Conservation (phyloP, 768 basidiomycete species). For the Termitomyces sp. region DNA sequence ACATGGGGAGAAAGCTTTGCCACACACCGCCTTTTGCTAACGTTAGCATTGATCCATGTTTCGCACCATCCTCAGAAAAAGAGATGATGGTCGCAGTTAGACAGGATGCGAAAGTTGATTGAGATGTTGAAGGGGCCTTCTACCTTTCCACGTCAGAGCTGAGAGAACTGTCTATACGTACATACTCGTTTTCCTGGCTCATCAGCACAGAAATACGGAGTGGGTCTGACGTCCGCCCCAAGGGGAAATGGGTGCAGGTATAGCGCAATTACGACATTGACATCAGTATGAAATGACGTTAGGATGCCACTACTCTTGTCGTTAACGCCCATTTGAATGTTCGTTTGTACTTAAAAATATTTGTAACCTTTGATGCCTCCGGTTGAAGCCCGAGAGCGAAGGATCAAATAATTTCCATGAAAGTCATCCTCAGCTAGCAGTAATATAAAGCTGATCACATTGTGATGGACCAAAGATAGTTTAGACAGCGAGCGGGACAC, state of each 20-base stretch:
- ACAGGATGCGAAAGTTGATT: not conserved
- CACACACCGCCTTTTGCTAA: not conserved
- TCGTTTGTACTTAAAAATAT: too few species aligned
- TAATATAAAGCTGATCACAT: conserved; percentile 2
- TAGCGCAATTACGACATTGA: not conserved
- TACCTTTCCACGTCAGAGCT: not conserved
- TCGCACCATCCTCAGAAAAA: not conserved
- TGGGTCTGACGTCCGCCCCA: not conserved
- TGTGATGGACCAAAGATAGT: conserved; percentile 2
- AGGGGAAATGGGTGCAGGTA: not conserved
- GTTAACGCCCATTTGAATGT: not conserved
- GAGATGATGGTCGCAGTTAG: not conserved
- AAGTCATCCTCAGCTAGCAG: not conserved
- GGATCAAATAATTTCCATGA: conserved; percentile 6
- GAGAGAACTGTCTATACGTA: too few species aligned
- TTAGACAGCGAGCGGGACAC: conserved; percentile 1
- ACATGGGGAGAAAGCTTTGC: not conserved
- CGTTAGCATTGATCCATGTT: not conserved
- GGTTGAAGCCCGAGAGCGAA: not conserved
- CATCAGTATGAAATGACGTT: not conserved
- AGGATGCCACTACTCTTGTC: not conserved
- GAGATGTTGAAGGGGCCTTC: not conserved
- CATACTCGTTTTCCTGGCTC: too few species aligned
- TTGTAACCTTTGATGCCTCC: not conserved
- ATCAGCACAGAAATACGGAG: not conserved